A percentile compares a stretch with the other conserved stretches of the same genome.
Evolutionary conservation across 2,329 filamentous ascomycete genomes (phyloP).

Genomic region (Fusarium sp.): DNA sequence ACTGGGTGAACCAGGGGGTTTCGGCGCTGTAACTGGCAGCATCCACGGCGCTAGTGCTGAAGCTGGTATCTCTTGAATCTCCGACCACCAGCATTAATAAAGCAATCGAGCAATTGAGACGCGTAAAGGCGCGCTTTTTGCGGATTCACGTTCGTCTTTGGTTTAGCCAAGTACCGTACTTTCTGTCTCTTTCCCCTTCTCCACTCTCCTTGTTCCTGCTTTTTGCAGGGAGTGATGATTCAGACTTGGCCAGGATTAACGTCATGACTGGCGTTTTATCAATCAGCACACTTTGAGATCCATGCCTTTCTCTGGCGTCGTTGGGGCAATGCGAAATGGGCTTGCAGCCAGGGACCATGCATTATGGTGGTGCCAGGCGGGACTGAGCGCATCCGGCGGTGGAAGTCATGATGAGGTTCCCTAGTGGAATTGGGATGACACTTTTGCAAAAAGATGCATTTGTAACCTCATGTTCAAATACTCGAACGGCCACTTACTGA

Average conservation of each 20-base stretch:
- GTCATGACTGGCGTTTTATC: conserved; percentile 43
- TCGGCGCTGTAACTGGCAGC: conserved; percentile 23
- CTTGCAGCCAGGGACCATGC: conserved; percentile 13
- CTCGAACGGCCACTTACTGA: not conserved
- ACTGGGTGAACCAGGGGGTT: conserved; percentile 37
- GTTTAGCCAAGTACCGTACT: conserved; percentile 21
- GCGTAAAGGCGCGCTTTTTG: conserved; percentile 40
- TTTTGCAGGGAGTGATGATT: conserved; percentile 34
- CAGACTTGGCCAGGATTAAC: conserved; percentile 39
- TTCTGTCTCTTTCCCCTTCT: conserved; percentile 11
- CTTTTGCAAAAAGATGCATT: conserved; percentile 15
- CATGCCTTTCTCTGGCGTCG: conserved; percentile 27
- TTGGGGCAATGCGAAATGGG: conserved; percentile 36
- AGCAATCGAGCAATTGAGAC: conserved; percentile 29
- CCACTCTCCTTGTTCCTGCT: conserved; percentile 28
- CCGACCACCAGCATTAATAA: conserved; percentile 34
- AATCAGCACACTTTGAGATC: conserved; percentile 45
- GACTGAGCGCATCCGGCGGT: conserved; percentile 21
- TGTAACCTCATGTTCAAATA: not conserved
- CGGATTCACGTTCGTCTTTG: conserved; percentile 33
- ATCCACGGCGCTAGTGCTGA: conserved; percentile 31
- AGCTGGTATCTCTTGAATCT: conserved; percentile 30
- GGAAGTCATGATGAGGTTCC: conserved; percentile 35
- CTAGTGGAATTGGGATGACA: not conserved
- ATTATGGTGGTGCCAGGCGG: conserved; percentile 25